Percentiles rank a stretch among this genome's conserved stretches.
Evolutionary conservation across 2,329 filamentous ascomycete species (phyloP).

Genomic region (Pestalotiopsis sp.): DNA sequence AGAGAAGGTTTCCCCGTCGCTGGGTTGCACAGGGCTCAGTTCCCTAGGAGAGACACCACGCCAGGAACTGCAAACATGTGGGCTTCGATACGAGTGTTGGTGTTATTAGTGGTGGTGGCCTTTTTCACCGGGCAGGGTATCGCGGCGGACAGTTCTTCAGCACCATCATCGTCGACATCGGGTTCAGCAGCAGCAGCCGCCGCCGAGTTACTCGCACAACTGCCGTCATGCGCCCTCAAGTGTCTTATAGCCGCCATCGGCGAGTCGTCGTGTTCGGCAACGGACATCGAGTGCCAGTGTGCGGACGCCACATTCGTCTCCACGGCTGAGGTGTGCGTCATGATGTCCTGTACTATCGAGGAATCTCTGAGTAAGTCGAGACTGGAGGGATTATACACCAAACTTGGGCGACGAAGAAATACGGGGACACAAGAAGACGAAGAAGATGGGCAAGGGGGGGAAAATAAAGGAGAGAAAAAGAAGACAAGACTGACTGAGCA

Average conservation of each 20-base stretch:
- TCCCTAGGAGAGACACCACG: not conserved
- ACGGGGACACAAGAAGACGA: not conserved
- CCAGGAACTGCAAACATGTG: not conserved
- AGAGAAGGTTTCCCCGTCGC: not conserved
- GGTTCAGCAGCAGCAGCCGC: no score
- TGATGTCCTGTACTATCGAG: constrained; percentile 14
- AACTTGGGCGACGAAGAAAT: not conserved
- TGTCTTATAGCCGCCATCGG: constrained; percentile 13
- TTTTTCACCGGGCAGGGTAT: not conserved
- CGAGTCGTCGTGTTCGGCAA: constrained; percentile 12
- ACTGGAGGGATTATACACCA: not conserved
- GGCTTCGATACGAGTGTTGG: not conserved
- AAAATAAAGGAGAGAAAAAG: not conserved
- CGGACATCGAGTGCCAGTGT: constrained; percentile 16
- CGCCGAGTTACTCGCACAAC: not conserved
- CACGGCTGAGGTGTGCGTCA: constrained; percentile 12
- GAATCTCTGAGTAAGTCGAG: constrained; percentile 13
- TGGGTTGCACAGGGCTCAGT: not conserved
- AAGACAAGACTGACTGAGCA: not conserved
- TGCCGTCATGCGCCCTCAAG: constrained; percentile 1
- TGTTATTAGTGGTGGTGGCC: not conserved
- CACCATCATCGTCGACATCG: not conserved
- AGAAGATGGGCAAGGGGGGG: not conserved
- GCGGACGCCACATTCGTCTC: constrained; percentile 5
- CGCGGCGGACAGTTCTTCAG: not conserved